Percentiles rank a stretch among this genome's conserved stretches.
phyloP scores from a whole-genome alignment of 176 grass and related monocot species.

The Guadua angustifolia region DNA sequence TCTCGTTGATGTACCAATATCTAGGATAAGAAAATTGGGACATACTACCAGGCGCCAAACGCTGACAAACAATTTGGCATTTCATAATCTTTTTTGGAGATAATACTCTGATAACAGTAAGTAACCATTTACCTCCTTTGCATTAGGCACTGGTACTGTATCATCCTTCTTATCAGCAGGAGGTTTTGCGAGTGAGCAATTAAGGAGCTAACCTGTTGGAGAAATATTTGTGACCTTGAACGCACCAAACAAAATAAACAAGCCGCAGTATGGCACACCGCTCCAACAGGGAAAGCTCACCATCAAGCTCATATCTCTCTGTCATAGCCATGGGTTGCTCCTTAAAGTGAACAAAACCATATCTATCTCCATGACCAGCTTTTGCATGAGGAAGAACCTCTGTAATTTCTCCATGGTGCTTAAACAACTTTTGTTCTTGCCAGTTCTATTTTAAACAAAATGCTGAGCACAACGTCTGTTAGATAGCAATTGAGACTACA shows the following conservation, averaged over 20 bases:
- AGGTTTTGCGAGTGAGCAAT: constrained; percentile 93
- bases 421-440: constrained; percentile 68
- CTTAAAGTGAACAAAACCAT: constrained; percentile 95
- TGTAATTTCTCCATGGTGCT: constrained; percentile 78
- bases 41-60: no score
- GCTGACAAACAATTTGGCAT: no score
- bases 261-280: constrained; percentile 7
- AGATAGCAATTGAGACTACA: background rate
- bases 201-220: constrained; percentile 73
- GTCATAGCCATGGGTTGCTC: constrained; percentile 68
- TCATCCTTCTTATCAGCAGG: constrained; percentile 74
- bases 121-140: no score
- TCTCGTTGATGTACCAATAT: no score
- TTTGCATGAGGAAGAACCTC: constrained; percentile 85
- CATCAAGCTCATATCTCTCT: constrained; percentile 82
- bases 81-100: no score
- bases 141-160: constrained; percentile 39
- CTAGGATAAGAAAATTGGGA: no score
- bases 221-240: constrained; percentile 10
- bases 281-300: constrained; percentile 46
- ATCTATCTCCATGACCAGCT: constrained; percentile 82
- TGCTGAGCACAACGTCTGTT: background rate
- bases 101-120: no score
- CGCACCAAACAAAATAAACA: constrained; percentile 23
- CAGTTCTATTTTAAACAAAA: constrained; percentile 29